A percentile compares a stretch with the other conserved stretches of the same genome.
Conservation (phyloP, 2,329 filamentous ascomycete species). For the Ophiostoma quercus region DNA sequence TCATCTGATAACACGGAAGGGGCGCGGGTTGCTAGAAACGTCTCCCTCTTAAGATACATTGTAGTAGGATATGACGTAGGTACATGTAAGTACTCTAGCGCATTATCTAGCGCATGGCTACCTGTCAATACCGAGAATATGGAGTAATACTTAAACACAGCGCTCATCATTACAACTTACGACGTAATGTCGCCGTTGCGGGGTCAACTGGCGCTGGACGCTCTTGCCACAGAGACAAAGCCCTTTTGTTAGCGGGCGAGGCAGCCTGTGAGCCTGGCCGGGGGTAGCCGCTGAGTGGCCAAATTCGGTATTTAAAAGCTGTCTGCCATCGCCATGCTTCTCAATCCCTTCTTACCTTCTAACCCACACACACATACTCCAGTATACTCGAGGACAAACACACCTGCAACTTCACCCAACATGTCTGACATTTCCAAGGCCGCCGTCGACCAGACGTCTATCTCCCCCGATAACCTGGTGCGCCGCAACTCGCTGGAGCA, state of each 20-base stretch:
- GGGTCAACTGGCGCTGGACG: slow-evolving; percentile 22
- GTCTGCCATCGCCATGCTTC: background rate
- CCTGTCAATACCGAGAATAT: background rate
- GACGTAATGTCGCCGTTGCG: slow-evolving; percentile 20
- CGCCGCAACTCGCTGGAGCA: slow-evolving; percentile 68
- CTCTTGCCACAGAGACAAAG: slow-evolving; percentile 20
- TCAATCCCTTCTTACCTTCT: background rate
- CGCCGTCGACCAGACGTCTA: slow-evolving; percentile 49
- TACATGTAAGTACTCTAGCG: background rate
- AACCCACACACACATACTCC: background rate
- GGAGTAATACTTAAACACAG: background rate
- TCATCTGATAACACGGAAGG: background rate
- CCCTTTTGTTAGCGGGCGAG: slow-evolving; percentile 2
- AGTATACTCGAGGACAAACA: background rate
- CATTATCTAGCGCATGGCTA: background rate
- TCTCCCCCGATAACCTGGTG: slow-evolving; percentile 45
- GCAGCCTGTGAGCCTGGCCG: background rate
- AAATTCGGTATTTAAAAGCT: background rate
- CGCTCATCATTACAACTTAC: background rate
- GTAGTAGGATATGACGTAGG: background rate
- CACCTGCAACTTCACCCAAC: background rate
- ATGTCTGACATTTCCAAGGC: slow-evolving; percentile 36
- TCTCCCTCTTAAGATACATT: background rate
- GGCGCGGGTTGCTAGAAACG: background rate
- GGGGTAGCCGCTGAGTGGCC: slow-evolving; percentile 13